Evolutionary conservation across 106 monocot species (phyloP), one percentile per base, ranked within the genome.

Genomic region (Gastrodia elata): DNA sequence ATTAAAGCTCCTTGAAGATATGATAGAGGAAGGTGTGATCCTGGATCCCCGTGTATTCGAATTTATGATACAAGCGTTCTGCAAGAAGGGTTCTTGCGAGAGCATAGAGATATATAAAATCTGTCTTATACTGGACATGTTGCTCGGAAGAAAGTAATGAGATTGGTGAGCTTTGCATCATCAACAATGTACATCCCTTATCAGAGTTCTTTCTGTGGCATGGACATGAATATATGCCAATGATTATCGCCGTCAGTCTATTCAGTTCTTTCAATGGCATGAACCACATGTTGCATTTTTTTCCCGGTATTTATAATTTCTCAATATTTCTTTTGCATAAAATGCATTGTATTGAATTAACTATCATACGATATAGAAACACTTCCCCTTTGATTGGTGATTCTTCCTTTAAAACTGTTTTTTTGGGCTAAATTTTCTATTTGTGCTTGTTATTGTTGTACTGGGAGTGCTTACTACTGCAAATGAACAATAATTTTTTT

Each of bases 11-110:
- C 56, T 84, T 57, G 71, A 73, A 55, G 79, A 81, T 76, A 79
- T 84, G 72, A 69, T 33, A 20, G 24, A 34, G 8, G 14, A 64
- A 70, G 84, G 81, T 35, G 32, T 87, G 41, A 32, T 40, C 28
- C 44, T 76, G 15, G 59, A 87, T 70, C 39, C 11, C 37, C 36
- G 27, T 38, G 46, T 79, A 27, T 64, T 79, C 22, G 52, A 78
- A 57, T 64, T 58, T 20, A 28, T 87, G 70, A 73, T 87, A 25
- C 76, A 68, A 69, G 78, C 52, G 13, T 81, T 81, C 42, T 87
- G 87, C 73, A 44, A 32, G 73, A 32, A 79, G 41, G 84, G 87
- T 3, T 76, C 74, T 71, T 87, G 87, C 65, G 48, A 32, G 40
- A 73, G 56, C 33, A 41, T 37, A 37, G 70, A 81, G 26, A 48